A percentile compares a stretch with the other conserved stretches of the same genome.
Evolutionary conservation across 371 early-diverging fungal species (phyloP).

Genomic region (Entomophthora muscae): DNA sequence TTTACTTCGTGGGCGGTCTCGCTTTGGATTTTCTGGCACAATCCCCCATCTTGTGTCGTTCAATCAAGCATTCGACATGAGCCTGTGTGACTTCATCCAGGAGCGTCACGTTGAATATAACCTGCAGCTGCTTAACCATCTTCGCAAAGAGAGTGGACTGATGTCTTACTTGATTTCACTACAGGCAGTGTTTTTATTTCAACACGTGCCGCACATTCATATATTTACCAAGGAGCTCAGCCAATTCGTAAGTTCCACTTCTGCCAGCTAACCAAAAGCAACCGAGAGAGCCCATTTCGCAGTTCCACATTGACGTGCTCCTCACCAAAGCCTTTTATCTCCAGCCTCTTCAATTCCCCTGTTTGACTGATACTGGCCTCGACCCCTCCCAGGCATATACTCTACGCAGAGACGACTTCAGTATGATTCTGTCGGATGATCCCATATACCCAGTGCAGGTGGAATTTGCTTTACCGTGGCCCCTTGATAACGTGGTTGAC

Average conservation of each 20-base stretch:
- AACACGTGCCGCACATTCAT: neutral
- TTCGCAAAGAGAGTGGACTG: neutral
- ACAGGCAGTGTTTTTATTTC: neutral
- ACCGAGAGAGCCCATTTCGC: neutral
- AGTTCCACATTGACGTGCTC: neutral
- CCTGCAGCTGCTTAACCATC: neutral
- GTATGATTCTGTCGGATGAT: neutral
- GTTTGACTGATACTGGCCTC: neutral
- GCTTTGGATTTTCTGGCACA: neutral
- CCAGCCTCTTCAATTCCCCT: neutral
- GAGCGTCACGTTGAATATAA: neutral
- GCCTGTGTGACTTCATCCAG: neutral
- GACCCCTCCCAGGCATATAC: neutral
- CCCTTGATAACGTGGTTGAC: neutral
- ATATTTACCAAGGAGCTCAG: neutral
- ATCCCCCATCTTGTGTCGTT: neutral
- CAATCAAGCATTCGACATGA: neutral
- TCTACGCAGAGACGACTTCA: neutral
- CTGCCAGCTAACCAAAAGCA: neutral
- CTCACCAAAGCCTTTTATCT: neutral
- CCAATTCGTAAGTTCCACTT: neutral
- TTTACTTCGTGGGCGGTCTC: neutral
- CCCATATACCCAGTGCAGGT: neutral
- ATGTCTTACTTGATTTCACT: neutral
- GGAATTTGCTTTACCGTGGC: neutral